Evolutionary conservation across 306 rosid species (phyloP).

Genomic region (Datisca glomerata): DNA sequence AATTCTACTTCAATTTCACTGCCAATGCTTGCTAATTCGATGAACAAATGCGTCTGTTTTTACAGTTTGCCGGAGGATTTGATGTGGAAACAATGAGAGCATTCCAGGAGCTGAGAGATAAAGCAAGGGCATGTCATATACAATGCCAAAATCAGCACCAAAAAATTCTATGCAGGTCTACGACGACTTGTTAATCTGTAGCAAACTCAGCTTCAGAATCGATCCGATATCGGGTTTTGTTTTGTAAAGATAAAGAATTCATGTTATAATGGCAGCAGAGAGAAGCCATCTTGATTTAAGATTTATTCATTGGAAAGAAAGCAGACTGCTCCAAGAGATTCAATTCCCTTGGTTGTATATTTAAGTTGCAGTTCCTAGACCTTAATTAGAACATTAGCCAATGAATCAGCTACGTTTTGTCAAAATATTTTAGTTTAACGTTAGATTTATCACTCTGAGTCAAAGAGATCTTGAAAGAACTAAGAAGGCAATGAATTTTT

Average conservation of each 20-base stretch:
- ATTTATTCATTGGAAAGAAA: constrained; percentile 6
- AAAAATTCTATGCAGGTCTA: constrained; percentile 55
- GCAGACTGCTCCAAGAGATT: too few species aligned
- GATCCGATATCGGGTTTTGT: constrained; percentile 11
- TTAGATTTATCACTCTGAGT: too few species aligned
- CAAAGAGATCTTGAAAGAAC: too few species aligned
- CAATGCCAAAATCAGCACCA: constrained; percentile 79
- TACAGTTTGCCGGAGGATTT: constrained; percentile 96
- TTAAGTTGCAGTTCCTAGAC: too few species aligned
- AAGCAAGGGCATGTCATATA: constrained; percentile 74
- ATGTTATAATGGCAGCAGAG: constrained; percentile 36
- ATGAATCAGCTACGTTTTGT: too few species aligned
- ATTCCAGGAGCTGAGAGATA: constrained; percentile 87
- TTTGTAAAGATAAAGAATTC: constrained; percentile 35
- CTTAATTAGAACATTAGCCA: too few species aligned
- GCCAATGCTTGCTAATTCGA: neutral
- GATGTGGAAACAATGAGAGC: constrained; percentile 96
- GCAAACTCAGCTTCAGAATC: constrained; percentile 79
- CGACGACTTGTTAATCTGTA: constrained; percentile 56
- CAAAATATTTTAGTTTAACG: too few species aligned
- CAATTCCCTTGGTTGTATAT: too few species aligned
- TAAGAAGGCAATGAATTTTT: too few species aligned
- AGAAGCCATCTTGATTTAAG: too few species aligned
- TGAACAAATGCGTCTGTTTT: neutral
- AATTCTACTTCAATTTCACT: neutral